A percentile compares a stretch with the other conserved stretches of the same genome.
phyloP scores from a whole-genome alignment of 345 rosid species.

The Streptanthus diversifolius region DNA sequence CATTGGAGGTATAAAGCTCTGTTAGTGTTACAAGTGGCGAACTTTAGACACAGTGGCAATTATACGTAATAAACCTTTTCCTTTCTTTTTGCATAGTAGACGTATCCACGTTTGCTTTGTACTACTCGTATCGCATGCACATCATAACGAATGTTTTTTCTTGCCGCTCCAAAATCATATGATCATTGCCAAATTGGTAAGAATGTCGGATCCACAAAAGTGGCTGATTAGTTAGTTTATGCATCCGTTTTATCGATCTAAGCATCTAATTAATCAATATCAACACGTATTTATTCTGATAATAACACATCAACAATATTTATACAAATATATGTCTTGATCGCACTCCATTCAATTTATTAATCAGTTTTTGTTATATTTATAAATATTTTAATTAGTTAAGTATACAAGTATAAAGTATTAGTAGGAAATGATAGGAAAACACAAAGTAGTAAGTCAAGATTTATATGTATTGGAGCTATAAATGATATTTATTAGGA shows the following conservation, averaged over 20 bases:
- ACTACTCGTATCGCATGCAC: not conserved
- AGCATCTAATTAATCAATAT: too few relatives aligned
- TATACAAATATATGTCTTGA: too few relatives aligned
- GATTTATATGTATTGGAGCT: not conserved
- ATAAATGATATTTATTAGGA: not conserved
- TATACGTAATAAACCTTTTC: slow-evolving; percentile 15
- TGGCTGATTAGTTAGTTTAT: not conserved
- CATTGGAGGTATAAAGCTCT: slow-evolving; percentile 10
- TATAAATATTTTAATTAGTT: not conserved
- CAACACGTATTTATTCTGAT: too few relatives aligned
- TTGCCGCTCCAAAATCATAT: not conserved
- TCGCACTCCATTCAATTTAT: not conserved
- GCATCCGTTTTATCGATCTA: not conserved
- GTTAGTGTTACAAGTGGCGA: slow-evolving; percentile 35
- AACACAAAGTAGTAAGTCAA: not conserved
- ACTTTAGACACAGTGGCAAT: slow-evolving; percentile 11
- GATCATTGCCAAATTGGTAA: slow-evolving; percentile 12
- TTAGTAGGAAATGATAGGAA: not conserved
- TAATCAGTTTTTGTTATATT: not conserved
- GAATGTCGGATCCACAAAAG: not conserved
- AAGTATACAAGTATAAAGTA: not conserved
- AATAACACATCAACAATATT: too few relatives aligned
- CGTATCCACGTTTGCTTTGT: slow-evolving; percentile 15
- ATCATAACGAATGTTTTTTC: not conserved
- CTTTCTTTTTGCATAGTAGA: not conserved